Evolutionary conservation across 1,284 basidiomycete genomes (phyloP), one percentile per base, ranked within the genome.

Genomic region (Tausonia pullulans): DNA sequence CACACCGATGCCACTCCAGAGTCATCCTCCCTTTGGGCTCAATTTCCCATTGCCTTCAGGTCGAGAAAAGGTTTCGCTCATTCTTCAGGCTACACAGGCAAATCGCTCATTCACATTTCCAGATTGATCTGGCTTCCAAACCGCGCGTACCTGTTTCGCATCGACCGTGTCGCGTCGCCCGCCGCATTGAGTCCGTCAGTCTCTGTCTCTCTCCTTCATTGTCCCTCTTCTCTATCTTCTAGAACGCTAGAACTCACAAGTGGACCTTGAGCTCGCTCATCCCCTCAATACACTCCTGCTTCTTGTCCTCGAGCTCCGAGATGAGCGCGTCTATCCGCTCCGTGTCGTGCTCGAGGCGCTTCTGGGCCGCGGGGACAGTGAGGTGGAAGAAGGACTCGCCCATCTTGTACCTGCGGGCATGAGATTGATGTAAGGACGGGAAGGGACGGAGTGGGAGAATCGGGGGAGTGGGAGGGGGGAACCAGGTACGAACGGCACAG

Each of bases 41-140:
- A 27, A 27, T 27, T 27, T 27, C 27, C 1, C 27, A 27, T 27
- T 27, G 27, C 27, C 27, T 27, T 2, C 27, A 27, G 27, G 27
- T 27, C 27, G 27, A 27, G 27, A 27, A 27, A 1, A 27, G 27
- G 27, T 27, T 27, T 27, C 27, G 27, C 27, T 27, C 27, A 27
- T 27, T 27, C 27, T 27, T 27, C 27, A 27, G 27, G 27, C 27
- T 27, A 27, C 27, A 27, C 27, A 27, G 1, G 27, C 27, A 27
- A 27, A 27, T 27, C 27, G 27, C 27, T 27, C 27, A 27, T 27
- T 27, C 27, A 27, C 27, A 27, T 77, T 74, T 94, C 90, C 62
- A 94, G 81, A 75, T 94, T 97, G 78, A 97, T 97, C 63, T 92
- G 88, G 62, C 82, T 85, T 45, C 93, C 93, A 73, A 97, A 96